Conservation (phyloP, 2,329 filamentous ascomycete genomes). For the Colletotrichum sp. region DNA sequence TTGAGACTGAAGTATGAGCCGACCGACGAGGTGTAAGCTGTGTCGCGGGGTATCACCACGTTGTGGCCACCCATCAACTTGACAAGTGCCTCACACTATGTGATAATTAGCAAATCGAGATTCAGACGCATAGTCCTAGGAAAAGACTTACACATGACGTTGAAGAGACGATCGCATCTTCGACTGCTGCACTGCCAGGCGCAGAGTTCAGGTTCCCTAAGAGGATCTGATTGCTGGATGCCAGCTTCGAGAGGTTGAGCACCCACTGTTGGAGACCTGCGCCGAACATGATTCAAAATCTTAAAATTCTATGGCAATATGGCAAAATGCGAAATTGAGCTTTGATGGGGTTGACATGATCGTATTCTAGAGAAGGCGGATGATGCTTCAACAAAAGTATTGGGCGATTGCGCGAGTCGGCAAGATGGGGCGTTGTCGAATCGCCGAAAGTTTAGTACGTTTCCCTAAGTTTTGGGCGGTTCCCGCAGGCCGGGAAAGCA, state of each 20-base stretch:
- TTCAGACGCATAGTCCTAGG: no score
- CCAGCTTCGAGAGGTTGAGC: not conserved
- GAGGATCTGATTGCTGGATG: not conserved
- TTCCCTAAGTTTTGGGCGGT: not conserved
- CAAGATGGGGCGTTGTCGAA: not conserved
- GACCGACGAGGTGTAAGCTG: not conserved
- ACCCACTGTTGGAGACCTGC: not conserved
- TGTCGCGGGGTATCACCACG: not conserved
- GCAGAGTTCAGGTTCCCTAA: not conserved
- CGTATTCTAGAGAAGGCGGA: not conserved
- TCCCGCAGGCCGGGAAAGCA: not conserved
- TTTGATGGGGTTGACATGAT: accelerated
- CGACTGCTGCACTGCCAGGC: not conserved
- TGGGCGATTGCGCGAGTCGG: not conserved
- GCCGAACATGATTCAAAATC: not conserved
- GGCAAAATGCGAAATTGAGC: no score
- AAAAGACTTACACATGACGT: not conserved
- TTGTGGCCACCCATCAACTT: not conserved
- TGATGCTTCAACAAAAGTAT: not conserved
- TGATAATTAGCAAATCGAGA: no score
- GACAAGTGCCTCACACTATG: not conserved
- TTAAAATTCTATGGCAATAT: not conserved
- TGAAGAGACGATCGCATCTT: not conserved
- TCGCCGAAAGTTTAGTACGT: not conserved
- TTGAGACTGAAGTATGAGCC: conserved; percentile 2